phyloP scores from a whole-genome alignment of 176 grass and related monocot genomes.

The Secale cereale region DNA sequence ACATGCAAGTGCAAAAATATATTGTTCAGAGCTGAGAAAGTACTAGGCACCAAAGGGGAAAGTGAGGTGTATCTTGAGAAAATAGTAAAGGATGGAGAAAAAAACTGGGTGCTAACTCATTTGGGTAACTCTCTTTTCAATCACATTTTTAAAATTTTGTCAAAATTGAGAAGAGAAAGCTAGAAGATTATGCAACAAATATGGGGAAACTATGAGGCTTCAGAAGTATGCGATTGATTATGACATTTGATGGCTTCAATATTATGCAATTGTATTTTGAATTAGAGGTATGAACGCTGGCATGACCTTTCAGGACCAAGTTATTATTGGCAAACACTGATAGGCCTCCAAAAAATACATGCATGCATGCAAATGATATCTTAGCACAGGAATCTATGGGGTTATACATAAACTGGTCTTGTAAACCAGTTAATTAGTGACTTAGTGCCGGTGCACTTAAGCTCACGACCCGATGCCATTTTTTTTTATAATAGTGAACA shows the following conservation, averaged over 20 bases:
- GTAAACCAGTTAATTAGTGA: background rate
- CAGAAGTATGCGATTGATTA: background rate
- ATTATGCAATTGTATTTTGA: background rate
- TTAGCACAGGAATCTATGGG: background rate
- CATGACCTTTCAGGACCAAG: slow-evolving; percentile 7
- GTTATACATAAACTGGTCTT: background rate
- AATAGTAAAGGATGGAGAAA: background rate
- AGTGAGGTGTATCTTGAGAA: background rate
- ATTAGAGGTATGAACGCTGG: background rate
- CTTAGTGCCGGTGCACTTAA: background rate
- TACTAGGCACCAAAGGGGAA: background rate
- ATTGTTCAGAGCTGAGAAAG: background rate
- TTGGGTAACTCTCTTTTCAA: background rate
- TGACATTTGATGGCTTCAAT: background rate
- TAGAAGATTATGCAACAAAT: background rate
- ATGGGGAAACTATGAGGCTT: background rate
- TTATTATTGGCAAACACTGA: background rate
- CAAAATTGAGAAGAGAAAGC: no score
- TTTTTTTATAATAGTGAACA: slow-evolving; percentile 17
- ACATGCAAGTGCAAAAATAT: background rate
- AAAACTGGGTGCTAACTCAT: background rate
- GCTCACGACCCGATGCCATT: background rate
- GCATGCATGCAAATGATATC: background rate
- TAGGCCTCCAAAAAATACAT: background rate
- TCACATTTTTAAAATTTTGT: background rate